These are phyloP conservation scores for Apiosordaria backusii DNA, from an alignment of 495 filamentous ascomycete species.

Conservation along the genomic window DNA sequence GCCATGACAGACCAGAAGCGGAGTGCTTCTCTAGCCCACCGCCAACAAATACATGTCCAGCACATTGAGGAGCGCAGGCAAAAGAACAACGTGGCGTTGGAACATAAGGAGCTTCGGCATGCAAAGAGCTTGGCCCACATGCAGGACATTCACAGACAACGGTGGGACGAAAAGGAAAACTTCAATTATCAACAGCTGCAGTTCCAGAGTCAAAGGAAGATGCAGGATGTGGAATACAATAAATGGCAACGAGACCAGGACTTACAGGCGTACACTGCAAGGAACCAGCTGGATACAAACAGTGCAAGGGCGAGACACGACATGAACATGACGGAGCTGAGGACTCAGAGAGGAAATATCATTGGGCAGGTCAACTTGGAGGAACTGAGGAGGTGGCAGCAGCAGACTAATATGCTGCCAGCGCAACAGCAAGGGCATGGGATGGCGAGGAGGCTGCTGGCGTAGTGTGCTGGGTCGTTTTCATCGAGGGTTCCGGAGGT, in stretches of 20 bases:
- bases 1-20: slow-evolving; percentile 20
- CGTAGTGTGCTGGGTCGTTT: not conserved
- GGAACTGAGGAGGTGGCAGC: slow-evolving; percentile 28
- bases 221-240: slow-evolving; percentile 7
- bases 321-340: slow-evolving; percentile 26
- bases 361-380: slow-evolving; percentile 29
- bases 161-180: slow-evolving; percentile 6
- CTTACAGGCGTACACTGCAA: slow-evolving; percentile 8
- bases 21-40: slow-evolving; percentile 13
- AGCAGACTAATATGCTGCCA: slow-evolving; percentile 7
- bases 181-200: slow-evolving; percentile 8
- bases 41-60: slow-evolving; percentile 11
- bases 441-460: not conserved
- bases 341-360: slow-evolving; percentile 26
- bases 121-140: slow-evolving; percentile 15
- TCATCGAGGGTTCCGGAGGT: too few relatives aligned
- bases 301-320: slow-evolving; percentile 10
- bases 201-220: slow-evolving; percentile 10
- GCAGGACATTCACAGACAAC: slow-evolving; percentile 13
- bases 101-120: slow-evolving; percentile 16
- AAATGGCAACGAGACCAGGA: slow-evolving; percentile 7
- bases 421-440: not conserved
- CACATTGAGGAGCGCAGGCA: slow-evolving; percentile 13
- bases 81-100: slow-evolving; percentile 6
- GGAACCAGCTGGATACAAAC: slow-evolving; percentile 9